Percentiles rank a stretch among this genome's conserved stretches.
These are phyloP conservation scores for Cnidoscolus chayamansa DNA, from an alignment of 441 rosid species.

Conservation along the genomic window DNA sequence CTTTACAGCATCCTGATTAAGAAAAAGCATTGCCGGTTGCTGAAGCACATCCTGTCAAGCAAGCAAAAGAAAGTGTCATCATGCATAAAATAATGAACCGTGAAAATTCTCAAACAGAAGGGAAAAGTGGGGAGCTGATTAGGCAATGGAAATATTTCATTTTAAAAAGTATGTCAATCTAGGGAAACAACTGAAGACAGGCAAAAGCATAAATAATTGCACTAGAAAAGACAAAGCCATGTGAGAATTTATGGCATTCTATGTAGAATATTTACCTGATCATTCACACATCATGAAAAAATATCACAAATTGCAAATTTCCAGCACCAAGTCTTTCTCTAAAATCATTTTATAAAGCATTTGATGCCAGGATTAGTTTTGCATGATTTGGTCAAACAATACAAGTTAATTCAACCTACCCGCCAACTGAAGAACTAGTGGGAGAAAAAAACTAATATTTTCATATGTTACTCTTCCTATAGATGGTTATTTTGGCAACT, in stretches of 20 bases:
- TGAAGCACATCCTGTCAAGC: slow-evolving; percentile 62
- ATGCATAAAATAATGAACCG: not conserved
- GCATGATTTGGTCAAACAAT: not conserved
- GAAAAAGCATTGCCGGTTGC: slow-evolving; percentile 68
- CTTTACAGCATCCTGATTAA: slow-evolving; percentile 48
- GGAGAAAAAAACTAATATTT: not conserved
- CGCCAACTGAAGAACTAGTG: not conserved
- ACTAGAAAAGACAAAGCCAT: not conserved
- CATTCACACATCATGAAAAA: slow-evolving; percentile 1
- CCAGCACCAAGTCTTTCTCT: not conserved
- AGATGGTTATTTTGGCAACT: not conserved
- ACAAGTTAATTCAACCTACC: not conserved
- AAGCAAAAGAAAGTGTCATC: slow-evolving; percentile 15
- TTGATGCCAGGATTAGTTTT: not conserved
- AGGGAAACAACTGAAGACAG: not conserved
- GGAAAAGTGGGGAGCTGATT: not conserved
- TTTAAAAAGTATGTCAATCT: not conserved
- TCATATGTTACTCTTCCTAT: not conserved
- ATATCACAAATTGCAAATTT: not conserved
- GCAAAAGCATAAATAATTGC: slow-evolving; percentile 1
- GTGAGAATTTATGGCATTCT: not conserved
- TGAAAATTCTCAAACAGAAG: not conserved
- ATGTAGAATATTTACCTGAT: not conserved
- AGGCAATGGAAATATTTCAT: not conserved
- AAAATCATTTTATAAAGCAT: not conserved